Base-by-base conservation (phyloP, 257 asterid species). In the Jacaranda copaia region DNA sequence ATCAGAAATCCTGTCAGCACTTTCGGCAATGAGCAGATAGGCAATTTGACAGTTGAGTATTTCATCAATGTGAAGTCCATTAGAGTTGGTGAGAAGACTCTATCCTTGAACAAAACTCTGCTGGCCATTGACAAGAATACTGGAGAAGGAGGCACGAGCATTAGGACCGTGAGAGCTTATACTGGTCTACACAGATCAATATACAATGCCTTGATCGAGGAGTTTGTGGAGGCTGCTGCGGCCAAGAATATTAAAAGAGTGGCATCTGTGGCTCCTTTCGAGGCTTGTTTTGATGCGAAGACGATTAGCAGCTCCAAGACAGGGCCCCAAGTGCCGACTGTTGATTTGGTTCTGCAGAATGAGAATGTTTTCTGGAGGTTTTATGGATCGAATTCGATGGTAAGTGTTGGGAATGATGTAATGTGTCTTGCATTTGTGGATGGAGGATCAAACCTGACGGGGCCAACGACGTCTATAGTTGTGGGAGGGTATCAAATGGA, bases 401-500 rank as follows among this genome's bases (percentile, higher is more conserved):
- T 85, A 32, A 32, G 72, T 8, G 88, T 81, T 1, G 62, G 81
- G 0, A 65, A 66, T 4, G 70, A 79, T 0, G 87, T 85, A 1
- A 40, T 55, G 13, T 87, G 91, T 72, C 88, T 85, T 48, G 91
- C 89, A 13, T 87, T 87, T 40, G 89, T 87, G 52, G 89, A 87
- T 51, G 87, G 81, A 18, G 7, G 2, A 4, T 56, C 70, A 0
- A 76, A 78, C 61, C 12, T 79, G 18, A 2, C 72, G 2, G 88
- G 85, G 4, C 82, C 89, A 1, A 58, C 80, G 5, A 81, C 87
- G 5, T 68, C 92, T 8, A 74, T 87, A 11, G 87, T 65, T 1
- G 74, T 88, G 52, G 92, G 89, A 55, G 92, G 92, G 8, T 64
- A 88, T 75, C 92, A 88, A n/a, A 65, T 85, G 84, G 88, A 88